Base-by-base conservation (phyloP, 495 filamentous ascomycete species). In the Margaritispora aquatica region DNA sequence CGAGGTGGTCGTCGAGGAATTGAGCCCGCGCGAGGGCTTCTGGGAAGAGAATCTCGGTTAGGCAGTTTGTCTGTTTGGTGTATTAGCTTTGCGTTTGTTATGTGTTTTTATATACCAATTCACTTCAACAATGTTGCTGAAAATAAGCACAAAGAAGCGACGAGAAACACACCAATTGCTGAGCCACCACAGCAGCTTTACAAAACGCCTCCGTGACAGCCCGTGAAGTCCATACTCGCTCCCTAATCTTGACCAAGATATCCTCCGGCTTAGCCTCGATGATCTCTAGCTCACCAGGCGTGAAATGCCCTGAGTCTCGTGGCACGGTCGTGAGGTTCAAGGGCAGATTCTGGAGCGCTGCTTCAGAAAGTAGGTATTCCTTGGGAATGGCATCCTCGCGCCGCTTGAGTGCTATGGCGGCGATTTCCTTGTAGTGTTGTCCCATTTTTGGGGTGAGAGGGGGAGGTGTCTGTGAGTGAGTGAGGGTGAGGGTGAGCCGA, bases 131-230 rank as follows among this genome's bases (percentile, higher is more conserved):
- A n/a, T n/a, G n/a, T n/a, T n/a, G n/a, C n/a, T n/a, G n/a, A n/a
- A n/a, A n/a, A n/a, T n/a, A n/a, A n/a, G n/a, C n/a, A n/a, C n/a
- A n/a, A n/a, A n/a, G 10, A 53, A 34, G 9, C 38, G 47, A 1
- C 4, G 23, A 19, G 20, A 49, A 34, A 54, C 55, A 34, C 44
- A 75, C 60, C 23, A 67, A 38, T 57, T 69, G 67, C 27, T 69
- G 65, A 51, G 67, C 67, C 2, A 69, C 67, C 51, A 59, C 34
- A 13, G 67, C 54, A 7, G 63, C 76, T 72, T 87, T 88, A 67
- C 80, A 84, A 66, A 86, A 87, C n/a, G 76, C 81, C 26, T 66
- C 71, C 13, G 75, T 73, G 21, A 86, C 83, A 54, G 84, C 80
- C 24, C 80, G 67, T 26, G 77, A 73, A 29, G 73, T 84, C 55